Base-by-base conservation (phyloP, 192 early-diverging fungal species). In the Coemansia sp. region DNA sequence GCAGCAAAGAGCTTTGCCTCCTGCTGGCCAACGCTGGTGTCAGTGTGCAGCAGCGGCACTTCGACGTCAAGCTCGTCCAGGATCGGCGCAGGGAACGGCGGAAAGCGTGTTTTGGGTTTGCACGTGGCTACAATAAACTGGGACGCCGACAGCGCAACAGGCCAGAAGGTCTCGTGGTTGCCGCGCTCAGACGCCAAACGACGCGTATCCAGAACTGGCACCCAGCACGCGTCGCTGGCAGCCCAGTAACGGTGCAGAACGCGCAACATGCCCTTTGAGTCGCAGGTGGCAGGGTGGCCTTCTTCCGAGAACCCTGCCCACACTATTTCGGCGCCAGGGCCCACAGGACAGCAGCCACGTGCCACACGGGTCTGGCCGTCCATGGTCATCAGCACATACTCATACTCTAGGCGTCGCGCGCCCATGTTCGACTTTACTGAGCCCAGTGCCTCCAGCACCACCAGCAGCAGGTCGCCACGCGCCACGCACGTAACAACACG, bases 291-390 rank as follows among this genome's bases (percentile, higher is more conserved):
- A 1, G 93, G 92, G 24, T 91, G 78, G 24, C 86, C 87, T 14
- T 83, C 78, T 52, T 93, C 90, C 18, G 92, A 91, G 66, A 97
- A 95, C 4, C 93, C 94, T 5, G 85, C 66, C 96, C 96, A 98
- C 14, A 68, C 71, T 16, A 97, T 61, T 39, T 82, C 81, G 32
- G 84, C 73, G 3, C 78, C 65, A 6, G 84, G 84, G 1, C 89
- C 79, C 10, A 95, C 63, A 2, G 92, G 89, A 10, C 96, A 65
- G 2, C 51, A 9, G 14, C 85, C 93, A 10, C 54, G 10, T 18
- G 69, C 64, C 27, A 75, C 41, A 35, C 58, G 62, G 43, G 26
- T 23, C 29, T 69, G 70, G 51, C 74, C 78, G 26, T 75, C 68
- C 29, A 81, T 75, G 3, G 59, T 50, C 65, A 75, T 52, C 57